Conservation (phyloP, 2,329 filamentous ascomycete species). For the Colletotrichum shisoi region DNA sequence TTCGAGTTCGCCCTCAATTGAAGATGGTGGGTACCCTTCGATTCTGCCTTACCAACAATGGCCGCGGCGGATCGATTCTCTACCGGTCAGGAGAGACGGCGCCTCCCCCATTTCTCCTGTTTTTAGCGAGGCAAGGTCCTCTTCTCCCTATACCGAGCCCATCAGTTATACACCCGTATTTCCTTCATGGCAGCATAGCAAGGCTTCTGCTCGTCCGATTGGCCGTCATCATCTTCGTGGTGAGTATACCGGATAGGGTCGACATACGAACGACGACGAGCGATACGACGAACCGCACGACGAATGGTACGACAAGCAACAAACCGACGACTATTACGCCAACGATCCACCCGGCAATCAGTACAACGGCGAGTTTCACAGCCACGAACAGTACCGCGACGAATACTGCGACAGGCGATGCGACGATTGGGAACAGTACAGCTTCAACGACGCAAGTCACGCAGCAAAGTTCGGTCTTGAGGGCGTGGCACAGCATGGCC, state of each 20-base stretch:
- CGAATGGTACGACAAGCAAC: constrained; percentile 45
- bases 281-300: constrained; percentile 43
- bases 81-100: constrained; percentile 47
- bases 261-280: constrained; percentile 30
- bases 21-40: constrained; percentile 86
- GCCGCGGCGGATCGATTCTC: constrained; percentile 57
- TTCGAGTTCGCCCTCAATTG: constrained; percentile 97
- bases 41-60: constrained; percentile 50
- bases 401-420: constrained; percentile 34
- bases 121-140: constrained; percentile 49
- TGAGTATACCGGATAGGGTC: constrained; percentile 54
- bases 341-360: constrained; percentile 42
- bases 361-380: background rate
- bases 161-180: constrained; percentile 48
- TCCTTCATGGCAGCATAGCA: constrained; percentile 45
- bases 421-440: constrained; percentile 32
- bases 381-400: constrained; percentile 13
- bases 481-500: constrained; percentile 24
- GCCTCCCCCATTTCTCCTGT: constrained; percentile 47
- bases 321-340: constrained; percentile 39
- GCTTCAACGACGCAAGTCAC: constrained; percentile 16
- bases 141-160: constrained; percentile 54
- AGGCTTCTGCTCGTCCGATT: constrained; percentile 44
- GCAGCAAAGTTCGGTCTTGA: constrained; percentile 28
- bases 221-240: constrained; percentile 56